Base-by-base conservation (phyloP, 192 early-diverging fungal genomes). In the Diversispora epigaea region DNA sequence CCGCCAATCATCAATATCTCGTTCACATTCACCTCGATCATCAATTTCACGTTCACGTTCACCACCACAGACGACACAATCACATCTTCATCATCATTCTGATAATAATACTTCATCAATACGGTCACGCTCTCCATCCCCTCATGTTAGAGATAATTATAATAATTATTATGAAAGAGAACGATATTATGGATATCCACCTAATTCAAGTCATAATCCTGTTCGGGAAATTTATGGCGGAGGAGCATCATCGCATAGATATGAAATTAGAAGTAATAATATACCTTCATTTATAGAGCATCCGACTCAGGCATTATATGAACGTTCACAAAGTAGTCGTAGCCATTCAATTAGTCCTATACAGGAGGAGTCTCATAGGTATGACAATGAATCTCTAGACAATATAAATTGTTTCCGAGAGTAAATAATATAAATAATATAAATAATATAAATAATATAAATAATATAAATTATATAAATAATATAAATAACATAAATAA, bases 11-110 rank as follows among this genome's bases (percentile, higher is more conserved):
- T 17, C 14, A 54, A 17, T 17, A 54, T 17, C 14, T 11, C 50
- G 50, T 11, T 54, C 50, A 54, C 40, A 40, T 32, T 40, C 62
- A 41, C 62, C 39, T 32, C 25, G 25, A 32, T 32, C 25, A 19
- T 64, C 62, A 9, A 64, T 44, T 44, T 44, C 62, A 43, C 62
- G 39, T 45, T n/a, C 40, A 44, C 62, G 62, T 6, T 41, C 62
- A 8, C 39, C 11, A 4, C 57, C 57, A 32, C 21, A 60, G 1
- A 11, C 57, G 6, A 32, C 25, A 11, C 21, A 25, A 25, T 60
- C 3, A 12, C 10, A 32, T 60, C 25, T 4, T 9, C 22, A 60
- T 25, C 7, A 17, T 58, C 11, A 58, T 8, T 8, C 4, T 22
- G 25, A 8, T 12, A 32, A 32, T 25, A 11, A 32, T 32, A 32